Evolutionary conservation across 83 land plant genomes (phyloP), one percentile per base, ranked within the genome.

Genomic region (Diphasiastrum complanatum): DNA sequence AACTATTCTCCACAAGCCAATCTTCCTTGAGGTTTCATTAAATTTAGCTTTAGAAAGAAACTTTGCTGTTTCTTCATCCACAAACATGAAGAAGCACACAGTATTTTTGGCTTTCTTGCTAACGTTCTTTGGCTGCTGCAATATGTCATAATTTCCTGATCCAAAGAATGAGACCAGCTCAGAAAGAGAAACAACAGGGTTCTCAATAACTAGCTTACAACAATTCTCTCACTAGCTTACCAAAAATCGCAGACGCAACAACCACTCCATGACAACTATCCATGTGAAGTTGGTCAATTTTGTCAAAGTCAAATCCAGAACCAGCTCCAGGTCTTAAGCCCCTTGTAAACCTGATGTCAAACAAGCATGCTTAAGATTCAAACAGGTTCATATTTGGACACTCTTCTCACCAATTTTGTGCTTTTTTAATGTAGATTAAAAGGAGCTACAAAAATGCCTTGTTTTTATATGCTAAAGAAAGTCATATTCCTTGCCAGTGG

Each of bases 211-310:
- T n/a, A n/a, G n/a, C n/a, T n/a, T n/a, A n/a, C n/a, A n/a, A n/a
- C n/a, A n/a, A n/a, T n/a, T n/a, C n/a, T n/a, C n/a, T n/a, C n/a
- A n/a, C n/a, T n/a, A n/a, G 25, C 63, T 23, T 82, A 89, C 95
- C 99, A 76, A 93, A 93, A 51, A 93, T 77, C n/a, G 99, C 99
- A 5, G 99, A 93, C 29, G 86, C 91, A 40, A 93, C 99, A 47
- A 93, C 96, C 8, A 93, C 63, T 1, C 96, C 99, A 60, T 36
- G 78, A 49, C 99, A 93, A 35, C 70, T 72, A 28, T 85, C 79
- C 96, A 89, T 93, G 41, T 81, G 86, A 55, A 61, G 34, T 61
- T 77, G 81, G 66, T 85, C 88, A 18, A 49, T 54, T 33, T 85
- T 82, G 57, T 83, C 78, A 29, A 93, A 72, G 68, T 89, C 89